phyloP scores from a whole-genome alignment of 148 eudicot species.

The Chenopodium formosanum region DNA sequence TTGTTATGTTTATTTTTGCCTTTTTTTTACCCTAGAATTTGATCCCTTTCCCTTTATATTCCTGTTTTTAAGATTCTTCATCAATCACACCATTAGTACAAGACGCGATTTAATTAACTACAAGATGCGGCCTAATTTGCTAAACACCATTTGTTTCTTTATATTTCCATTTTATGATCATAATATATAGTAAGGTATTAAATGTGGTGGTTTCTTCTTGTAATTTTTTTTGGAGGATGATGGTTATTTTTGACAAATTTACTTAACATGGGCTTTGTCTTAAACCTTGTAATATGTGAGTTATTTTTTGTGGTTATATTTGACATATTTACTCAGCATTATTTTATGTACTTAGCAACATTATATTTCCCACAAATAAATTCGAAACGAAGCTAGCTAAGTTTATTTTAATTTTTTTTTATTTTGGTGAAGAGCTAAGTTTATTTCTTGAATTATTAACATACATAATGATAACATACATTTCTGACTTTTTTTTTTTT shows the following conservation, averaged over 20 bases:
- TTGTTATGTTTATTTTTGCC: not conserved
- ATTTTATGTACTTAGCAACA: no score
- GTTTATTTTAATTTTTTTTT: not conserved
- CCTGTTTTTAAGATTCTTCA: constrained; percentile 11
- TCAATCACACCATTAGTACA: no score
- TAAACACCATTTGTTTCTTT: constrained; percentile 12
- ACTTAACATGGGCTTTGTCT: constrained; percentile 18
- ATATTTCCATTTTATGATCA: not conserved
- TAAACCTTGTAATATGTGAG: constrained; percentile 24
- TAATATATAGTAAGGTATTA: not conserved
- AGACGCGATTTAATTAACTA: no score
- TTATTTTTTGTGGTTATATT: constrained; percentile 15
- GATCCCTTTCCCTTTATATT: not conserved
- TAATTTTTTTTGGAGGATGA: not conserved
- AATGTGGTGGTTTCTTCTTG: constrained; percentile 20
- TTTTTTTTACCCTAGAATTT: no score
- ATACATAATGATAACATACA: not conserved
- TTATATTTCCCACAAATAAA: no score
- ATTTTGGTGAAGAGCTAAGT: no score
- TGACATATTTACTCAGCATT: no score
- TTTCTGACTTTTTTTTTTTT: no score
- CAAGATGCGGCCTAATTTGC: not conserved
- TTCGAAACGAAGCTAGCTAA: no score
- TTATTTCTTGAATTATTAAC: not conserved
- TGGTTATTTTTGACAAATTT: constrained; percentile 25